These are phyloP conservation scores for slime mould (Dictyostelium discoideum) DNA, from an alignment of 78 protist species.

Conservation along the genomic window DNA sequence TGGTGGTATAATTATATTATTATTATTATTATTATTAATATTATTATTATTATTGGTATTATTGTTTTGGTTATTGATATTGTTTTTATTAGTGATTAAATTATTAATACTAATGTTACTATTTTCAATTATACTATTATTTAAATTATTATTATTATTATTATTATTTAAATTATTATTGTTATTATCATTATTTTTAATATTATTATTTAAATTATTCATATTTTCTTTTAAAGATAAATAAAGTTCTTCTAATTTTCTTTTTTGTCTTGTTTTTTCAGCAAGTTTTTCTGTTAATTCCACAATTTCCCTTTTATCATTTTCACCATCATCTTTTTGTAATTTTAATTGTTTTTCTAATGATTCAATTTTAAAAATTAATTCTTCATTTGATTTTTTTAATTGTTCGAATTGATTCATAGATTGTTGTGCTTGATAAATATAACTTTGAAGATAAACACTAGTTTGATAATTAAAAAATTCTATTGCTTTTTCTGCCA, in stretches of 20 bases:
- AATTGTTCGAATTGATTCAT: not conserved
- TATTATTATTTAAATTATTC: not conserved
- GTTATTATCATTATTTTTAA: not conserved
- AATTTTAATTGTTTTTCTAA: slow-evolving; percentile 20
- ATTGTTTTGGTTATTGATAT: not conserved
- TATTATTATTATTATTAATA: not conserved
- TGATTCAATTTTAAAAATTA: not conserved
- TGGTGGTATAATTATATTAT: not conserved
- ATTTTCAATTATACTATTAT: not conserved
- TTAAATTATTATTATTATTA: not conserved
- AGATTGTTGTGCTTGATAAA: not conserved
- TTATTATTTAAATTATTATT: not conserved
- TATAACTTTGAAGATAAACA: not conserved
- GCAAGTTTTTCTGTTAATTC: slow-evolving; percentile 49
- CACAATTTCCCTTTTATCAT: slow-evolving; percentile 52
- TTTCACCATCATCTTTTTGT: slow-evolving; percentile 16
- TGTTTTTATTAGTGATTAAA: not conserved
- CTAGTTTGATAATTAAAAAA: slow-evolving; percentile 49
- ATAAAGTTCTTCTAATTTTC: slow-evolving; percentile 38
- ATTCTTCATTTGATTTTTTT: not conserved
- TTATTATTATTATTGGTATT: not conserved
- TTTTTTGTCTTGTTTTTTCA: slow-evolving; percentile 64
- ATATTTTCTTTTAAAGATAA: slow-evolving; percentile 9
- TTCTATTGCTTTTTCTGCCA: slow-evolving; percentile 39
- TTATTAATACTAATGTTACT: not conserved